Base-by-base conservation (phyloP, 176 grass and related monocot genomes). In the Zea mays region DNA sequence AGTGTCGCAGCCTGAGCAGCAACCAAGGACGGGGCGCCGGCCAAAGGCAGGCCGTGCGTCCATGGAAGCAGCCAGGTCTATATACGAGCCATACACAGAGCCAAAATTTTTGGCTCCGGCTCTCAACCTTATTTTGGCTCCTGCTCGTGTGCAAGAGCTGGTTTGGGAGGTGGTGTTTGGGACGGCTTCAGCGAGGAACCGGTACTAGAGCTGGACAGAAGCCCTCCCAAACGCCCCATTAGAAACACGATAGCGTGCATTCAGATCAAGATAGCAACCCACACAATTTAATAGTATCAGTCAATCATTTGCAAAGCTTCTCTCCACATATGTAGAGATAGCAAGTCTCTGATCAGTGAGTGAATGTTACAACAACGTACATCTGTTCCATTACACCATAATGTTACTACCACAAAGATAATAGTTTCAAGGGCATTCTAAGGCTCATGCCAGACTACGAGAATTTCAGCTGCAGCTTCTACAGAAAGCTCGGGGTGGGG, bases 381-480 rank as follows among this genome's bases (percentile, higher is more conserved):
- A 82, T 40, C 5, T 9, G 52, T 85, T 61, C 50, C 66, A 64
- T 45, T 37, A 63, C 51, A 85, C 12, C 37, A 62, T 74, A 62
- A 17, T 74, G 55, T 57, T 82, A 51, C 87, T 86, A 82, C 62
- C 36, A 90, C 37, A 78, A 62, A 33, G 83, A 13, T 76, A 2
- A 11, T 2, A 11, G 41, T 43, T 72, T 13, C 10, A 11, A 81
- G 36, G 15, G 48, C 57, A 48, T 72, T 77, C 72, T 77, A 80
- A 34, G 54, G 45, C 17, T 69, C 20, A 74, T 70, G 21, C 67
- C 57, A n/a, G 60, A 52, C 76, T 80, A 81, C 7, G 40, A 67
- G 8, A 88, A 77, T 57, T 66, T 65, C 41, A 36, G 33, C 49
- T 65, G 42, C 57, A 76, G 69, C 71, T 84, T 80, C 63, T 56